Percentiles rank a stretch among this genome's conserved stretches.
phyloP scores from a whole-genome alignment of 1,284 basidiomycete species.

The Omphalotus olearius region DNA sequence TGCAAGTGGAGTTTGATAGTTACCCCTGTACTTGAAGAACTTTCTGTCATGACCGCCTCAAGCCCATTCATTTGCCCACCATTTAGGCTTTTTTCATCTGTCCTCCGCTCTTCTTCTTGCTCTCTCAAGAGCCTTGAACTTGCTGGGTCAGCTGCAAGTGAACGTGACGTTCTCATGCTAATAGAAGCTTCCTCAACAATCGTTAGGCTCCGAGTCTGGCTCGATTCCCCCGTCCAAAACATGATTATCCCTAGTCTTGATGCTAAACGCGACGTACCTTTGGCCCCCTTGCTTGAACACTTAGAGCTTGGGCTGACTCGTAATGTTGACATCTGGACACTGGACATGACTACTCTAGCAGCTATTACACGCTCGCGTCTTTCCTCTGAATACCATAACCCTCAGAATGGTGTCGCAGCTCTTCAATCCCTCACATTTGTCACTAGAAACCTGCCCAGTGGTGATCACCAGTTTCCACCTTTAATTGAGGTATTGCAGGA shows the following conservation, averaged over 20 bases:
- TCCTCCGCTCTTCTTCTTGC: not conserved
- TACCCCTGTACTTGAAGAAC: not conserved
- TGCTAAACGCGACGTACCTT: not conserved
- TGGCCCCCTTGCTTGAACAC: not conserved
- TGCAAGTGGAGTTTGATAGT: no score
- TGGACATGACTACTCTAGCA: not conserved
- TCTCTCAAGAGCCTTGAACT: constrained; percentile 2
- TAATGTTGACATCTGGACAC: not conserved
- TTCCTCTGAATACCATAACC: not conserved
- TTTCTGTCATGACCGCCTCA: not conserved
- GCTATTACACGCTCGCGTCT: constrained; percentile 2
- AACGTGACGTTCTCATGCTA: not conserved
- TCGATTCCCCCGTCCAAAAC: not conserved
- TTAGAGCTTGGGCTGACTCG: not conserved
- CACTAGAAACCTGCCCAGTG: not conserved
- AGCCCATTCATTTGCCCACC: not conserved
- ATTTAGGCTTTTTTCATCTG: not conserved
- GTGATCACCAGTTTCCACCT: not conserved
- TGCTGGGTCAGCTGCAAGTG: not conserved
- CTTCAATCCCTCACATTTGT: not conserved
- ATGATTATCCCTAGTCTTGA: not conserved
- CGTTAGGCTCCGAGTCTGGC: constrained; percentile 2
- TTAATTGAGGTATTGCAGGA: constrained; percentile 9
- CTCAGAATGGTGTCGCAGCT: not conserved
- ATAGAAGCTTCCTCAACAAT: not conserved